Evolutionary conservation across 495 filamentous ascomycete species (phyloP), one percentile per base, ranked within the genome.

Genomic region (Aspergillus bridgeri): DNA sequence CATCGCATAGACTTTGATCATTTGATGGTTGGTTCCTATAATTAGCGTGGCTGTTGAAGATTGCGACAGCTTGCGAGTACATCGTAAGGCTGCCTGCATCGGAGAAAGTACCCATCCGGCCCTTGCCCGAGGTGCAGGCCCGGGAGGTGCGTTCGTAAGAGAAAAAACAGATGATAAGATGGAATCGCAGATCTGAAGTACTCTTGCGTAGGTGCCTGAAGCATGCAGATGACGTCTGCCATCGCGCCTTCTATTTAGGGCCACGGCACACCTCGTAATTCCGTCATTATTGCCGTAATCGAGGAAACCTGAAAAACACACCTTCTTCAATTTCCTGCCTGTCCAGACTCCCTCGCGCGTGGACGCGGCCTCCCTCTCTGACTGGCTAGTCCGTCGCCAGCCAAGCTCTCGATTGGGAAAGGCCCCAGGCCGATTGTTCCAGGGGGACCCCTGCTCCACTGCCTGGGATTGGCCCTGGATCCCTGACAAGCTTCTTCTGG

Each of bases 401-500:
- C 42, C 52, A 25, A 43, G 42, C 22, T 19, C 38, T 29, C 19
- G 42, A 45, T 42, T 54, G 42, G 52, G 52, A 42, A 54, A 54
- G 18, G 42, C 45, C 52, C 52, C 38, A 54, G 18, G 55, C 9
- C 38, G 56, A 48, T 53, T 42, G 43, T 43, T 53, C 48, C 57
- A 54, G 38, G 56, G 57, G 43, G 25, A 20, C 18, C 46, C 51
- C 44, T 18, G 33, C 8, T 48, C 48, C 48, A 48, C 51, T 21
- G 43, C 45, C 5, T 24, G 20, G 17, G 38, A 11, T 42, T 23
- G 48, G 54, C 45, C 43, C 21, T 25, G 48, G 56, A 58, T 53
- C 58, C 58, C 54, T 57, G 59, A 65, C 59, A 65, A 65, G 63
- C 63, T 65, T 65, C 59, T 46, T 42, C 19, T 21, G 46, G 45